Evolutionary conservation across 2,329 filamentous ascomycete species (phyloP), one percentile per base, ranked within the genome.

Genomic region (Neonectria hederae): DNA sequence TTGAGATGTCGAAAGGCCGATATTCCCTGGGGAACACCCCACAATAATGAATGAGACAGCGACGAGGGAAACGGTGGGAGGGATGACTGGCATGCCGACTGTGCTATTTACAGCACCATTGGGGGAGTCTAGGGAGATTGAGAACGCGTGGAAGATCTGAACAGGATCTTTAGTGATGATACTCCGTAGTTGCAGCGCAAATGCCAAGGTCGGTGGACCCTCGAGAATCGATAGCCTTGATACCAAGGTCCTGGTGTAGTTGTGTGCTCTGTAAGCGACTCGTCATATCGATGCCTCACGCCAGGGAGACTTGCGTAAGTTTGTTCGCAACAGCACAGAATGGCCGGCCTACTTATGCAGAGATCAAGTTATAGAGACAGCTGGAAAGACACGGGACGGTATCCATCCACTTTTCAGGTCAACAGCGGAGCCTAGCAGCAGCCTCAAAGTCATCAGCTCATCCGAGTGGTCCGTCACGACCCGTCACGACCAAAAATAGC

Each of bases 401-500:
- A 10, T 26, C 32, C 49, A 13, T 45, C 56, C 56, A 59, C 56
- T 46, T 32, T 54, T 59, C 35, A 26, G 54, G 52, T 62, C 53
- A 43, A 40, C 40, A 38, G 35, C 42, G n/a, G n/a, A n/a, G n/a
- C n/a, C n/a, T n/a, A 46, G 35, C 30, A 11, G 42, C n/a, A 46
- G 19, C 43, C 48, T 10, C 51, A 45, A 32, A 35, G 38, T 17
- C 22, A 43, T 32, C 52, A 52, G 60, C 26, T 19, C 42, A 57
- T 54, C 55, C 59, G 59, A 62, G 38, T 21, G 54, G 28, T 40
- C 49, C 62, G 24, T 51, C 30, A 38, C 24, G 38, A 21, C 38
- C 49, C 62, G 24, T 51, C 30, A 38, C 24, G 38, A 21, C 63
- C 63, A 65, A 65, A 65, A 65, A 65, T 65, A 65, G 63, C 43